Base-by-base conservation (phyloP, 2,329 filamentous ascomycete genomes). In the Myriosclerotinia curreyana region DNA sequence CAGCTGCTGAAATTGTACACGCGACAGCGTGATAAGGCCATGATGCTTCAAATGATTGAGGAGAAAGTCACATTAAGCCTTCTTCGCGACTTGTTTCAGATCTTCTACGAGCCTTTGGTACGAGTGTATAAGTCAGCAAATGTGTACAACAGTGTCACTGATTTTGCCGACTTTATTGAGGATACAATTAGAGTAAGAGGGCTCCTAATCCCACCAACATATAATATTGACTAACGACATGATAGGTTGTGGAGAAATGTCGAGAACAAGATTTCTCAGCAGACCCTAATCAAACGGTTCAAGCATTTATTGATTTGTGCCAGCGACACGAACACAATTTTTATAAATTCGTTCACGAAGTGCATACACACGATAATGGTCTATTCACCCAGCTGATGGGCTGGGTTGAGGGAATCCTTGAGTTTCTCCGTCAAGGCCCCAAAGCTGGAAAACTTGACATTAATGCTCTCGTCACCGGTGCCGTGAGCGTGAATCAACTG, bases 301-400 rank as follows among this genome's bases (percentile, higher is more conserved):
- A 99, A 75, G 89, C 92, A 20, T 99, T 99, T 74, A 99, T 99
- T 73, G 95, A 99, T 74, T 83, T 99, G 28, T 99, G 95, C 76
- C 89, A 91, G 69, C 86, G 95, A 51, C 95, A 99, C 75, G 92
- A 99, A 77, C 87, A 96, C 75, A 96, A 96, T 77, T 94, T 99
- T 75, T 99, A 98, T 83, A 98, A 96, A 76, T 99, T 99, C 75
- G 90, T 99, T 4, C 95, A 99, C 76, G 95, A 99, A 77, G 94
- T 99, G 0, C 95, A 99, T 74, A 87, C 91, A 8, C 94, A 99
- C 72, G 95, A 99, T 75, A 96, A 99, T 68, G 95, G 95, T 0
- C 84, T 99, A 1, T 99, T 99, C 72, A 93, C 92, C 44, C 91
- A 96, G 72, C 83, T 99, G 60, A 99, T 99, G 95, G 87, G 87